Evolutionary conservation across 805 yeast species (phyloP), one percentile per base, ranked within the genome.

Genomic region (Scheffersomyces stipitis): DNA sequence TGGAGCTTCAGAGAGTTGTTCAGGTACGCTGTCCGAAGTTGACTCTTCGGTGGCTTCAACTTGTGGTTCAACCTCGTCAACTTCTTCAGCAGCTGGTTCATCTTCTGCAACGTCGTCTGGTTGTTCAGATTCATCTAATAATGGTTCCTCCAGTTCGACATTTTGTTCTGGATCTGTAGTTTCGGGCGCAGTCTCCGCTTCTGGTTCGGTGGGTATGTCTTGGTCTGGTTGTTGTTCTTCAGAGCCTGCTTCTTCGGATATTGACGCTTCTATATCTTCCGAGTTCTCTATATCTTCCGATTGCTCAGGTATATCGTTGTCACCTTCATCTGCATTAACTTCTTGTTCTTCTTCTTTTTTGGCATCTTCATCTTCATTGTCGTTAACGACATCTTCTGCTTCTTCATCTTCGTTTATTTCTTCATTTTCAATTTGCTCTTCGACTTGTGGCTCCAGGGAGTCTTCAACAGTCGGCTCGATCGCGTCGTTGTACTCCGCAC

Each of bases 141-240:
- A n/a, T n/a, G 7, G 24, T 20, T 20, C 24, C 10, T 20, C 24
- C 7, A 10, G 7, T 20, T 20, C 24, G 24, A 10, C 24, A 20
- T 7, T 7, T 20, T 20, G 24, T 20, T 20, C 24, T 20, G 10
- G 7, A 20, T 20, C n/a, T n/a, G n/a, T n/a, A n/a, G n/a, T n/a
- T n/a, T n/a, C n/a, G n/a, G n/a, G n/a, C n/a, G n/a, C n/a, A n/a
- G n/a, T 20, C 10, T 20, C 9, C 10, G 7, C 24, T 20, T 7
- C 7, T 20, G 7, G 24, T 20, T 20, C 24, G 7, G 24, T 20
- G 10, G 24, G 24, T 7, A 20, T 20, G 10, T 20, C 24, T 20
- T 20, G 36, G 17, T 36, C 33, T 16, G 34, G 32, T 18, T 46
- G 45, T 31, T 41, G 41, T 15, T 38, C 36, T 33, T 48, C 50